phyloP scores from a whole-genome alignment of 176 grass and related monocot species.

The Oryza glaberrima region DNA sequence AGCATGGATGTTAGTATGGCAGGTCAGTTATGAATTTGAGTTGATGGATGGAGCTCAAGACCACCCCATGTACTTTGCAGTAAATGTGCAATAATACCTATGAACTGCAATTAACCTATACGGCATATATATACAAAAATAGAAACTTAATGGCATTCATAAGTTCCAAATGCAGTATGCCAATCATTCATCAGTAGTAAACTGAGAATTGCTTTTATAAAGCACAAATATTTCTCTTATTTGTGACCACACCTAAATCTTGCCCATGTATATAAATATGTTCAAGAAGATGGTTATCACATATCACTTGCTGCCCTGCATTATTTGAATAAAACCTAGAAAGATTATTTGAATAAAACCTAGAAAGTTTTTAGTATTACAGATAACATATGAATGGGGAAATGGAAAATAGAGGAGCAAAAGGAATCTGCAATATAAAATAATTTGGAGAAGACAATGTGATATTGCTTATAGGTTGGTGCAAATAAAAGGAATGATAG shows the following conservation, averaged over 20 bases:
- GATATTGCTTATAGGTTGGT: background rate
- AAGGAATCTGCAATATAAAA: slow-evolving; percentile 22
- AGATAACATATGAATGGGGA: background rate
- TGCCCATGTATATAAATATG: background rate
- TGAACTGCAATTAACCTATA: background rate
- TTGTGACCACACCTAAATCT: background rate
- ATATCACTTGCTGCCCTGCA: background rate
- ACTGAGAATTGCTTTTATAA: background rate
- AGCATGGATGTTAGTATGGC: background rate
- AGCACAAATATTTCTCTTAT: background rate
- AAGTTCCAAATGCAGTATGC: background rate
- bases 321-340: background rate
- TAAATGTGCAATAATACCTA: background rate
- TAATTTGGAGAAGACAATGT: slow-evolving; percentile 5
- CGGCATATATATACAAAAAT: background rate
- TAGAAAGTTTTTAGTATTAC: background rate
- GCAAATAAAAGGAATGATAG: slow-evolving; percentile 11
- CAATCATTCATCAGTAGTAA: background rate
- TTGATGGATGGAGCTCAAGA: slow-evolving; percentile 3
- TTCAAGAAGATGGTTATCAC: background rate
- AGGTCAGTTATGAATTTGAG: slow-evolving; percentile 14
- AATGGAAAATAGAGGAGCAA: background rate
- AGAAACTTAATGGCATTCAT: background rate
- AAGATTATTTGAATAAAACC: background rate
- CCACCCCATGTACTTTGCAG: background rate